Evolutionary conservation across 768 basidiomycete genomes (phyloP), one percentile per base, ranked within the genome.

Genomic region (Crucibulum laeve): DNA sequence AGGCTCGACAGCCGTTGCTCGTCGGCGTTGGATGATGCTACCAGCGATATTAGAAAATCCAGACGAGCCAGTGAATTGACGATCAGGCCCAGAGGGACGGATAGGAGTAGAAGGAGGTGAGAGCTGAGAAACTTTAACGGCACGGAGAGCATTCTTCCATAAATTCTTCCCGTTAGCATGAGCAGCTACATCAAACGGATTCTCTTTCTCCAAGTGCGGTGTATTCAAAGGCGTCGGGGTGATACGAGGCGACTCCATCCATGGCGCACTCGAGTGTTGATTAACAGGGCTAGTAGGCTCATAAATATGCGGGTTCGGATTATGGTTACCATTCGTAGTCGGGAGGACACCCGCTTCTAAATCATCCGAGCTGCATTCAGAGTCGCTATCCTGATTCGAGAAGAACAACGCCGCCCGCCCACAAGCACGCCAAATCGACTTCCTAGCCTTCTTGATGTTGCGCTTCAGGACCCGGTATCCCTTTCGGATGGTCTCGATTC

Each of bases 81-180:
- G 51, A 25, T 47, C 38, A 22, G 60, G 57, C 22, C 44, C 40
- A 3, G 10, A 40, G 2, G 38, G 44, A 42, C 35, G 42, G 46
- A n/a, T n/a, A n/a, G n/a, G n/a, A n/a, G n/a, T n/a, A n/a, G n/a
- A n/a, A n/a, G n/a, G n/a, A n/a, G n/a, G n/a, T n/a, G n/a, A n/a
- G n/a, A n/a, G n/a, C n/a, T n/a, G n/a, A n/a, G n/a, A n/a, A n/a
- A n/a, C n/a, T n/a, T n/a, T n/a, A 24, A 77, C 67, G 34, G 63
- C 71, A 15, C 67, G 60, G 4, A 72, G 28, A 0, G 73, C 71
- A 34, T 70, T 67, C 40, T 56, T 60, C 75, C 74, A 76, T 7
- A 73, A 63, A 36, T 69, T 56, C 47, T 63, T 72, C 0, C 70
- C 72, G 3, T 63, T 57, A 3, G 61, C 47, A 13, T 59, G 40